Evolutionary conservation across 1,284 basidiomycete genomes (phyloP).

Genomic region (Trichosporon coremiiforme): DNA sequence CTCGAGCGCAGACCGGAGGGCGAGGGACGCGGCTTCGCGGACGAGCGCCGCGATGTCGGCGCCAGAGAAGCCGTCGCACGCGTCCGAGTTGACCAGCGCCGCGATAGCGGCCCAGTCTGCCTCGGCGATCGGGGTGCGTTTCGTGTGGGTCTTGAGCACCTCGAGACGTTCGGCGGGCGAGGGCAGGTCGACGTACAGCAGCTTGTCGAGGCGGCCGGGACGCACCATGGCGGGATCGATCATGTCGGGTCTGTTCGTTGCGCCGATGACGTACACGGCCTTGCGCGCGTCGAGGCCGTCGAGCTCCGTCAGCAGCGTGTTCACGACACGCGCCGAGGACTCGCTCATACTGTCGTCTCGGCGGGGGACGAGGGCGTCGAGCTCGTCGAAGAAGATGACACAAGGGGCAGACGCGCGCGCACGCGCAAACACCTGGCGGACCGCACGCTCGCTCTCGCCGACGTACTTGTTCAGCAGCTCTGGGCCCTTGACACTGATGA

Average conservation of each 20-base stretch:
- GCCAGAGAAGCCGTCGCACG: slow-evolving; percentile 83
- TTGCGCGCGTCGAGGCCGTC: slow-evolving; percentile 90
- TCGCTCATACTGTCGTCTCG: slow-evolving; percentile 93
- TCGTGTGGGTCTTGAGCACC: slow-evolving; percentile 74
- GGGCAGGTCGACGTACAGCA: slow-evolving; percentile 94
- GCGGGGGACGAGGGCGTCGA: slow-evolving; percentile 92
- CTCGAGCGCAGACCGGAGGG: slow-evolving; percentile 72
- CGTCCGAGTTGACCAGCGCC: slow-evolving; percentile 54
- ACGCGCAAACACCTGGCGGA: slow-evolving; percentile 95
- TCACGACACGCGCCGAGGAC: slow-evolving; percentile 94
- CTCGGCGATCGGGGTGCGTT: slow-evolving; percentile 69
- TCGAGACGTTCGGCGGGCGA: slow-evolving; percentile 75
- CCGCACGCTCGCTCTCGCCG: slow-evolving; percentile 91
- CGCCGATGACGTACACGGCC: slow-evolving; percentile 92
- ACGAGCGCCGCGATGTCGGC: slow-evolving; percentile 86
- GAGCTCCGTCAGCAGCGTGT: slow-evolving; percentile 93
- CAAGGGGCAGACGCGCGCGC: slow-evolving; percentile 94
- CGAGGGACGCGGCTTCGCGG: slow-evolving; percentile 84
- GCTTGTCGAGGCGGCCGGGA: slow-evolving; percentile 91
- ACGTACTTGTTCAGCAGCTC: slow-evolving; percentile 93
- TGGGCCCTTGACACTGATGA: slow-evolving; percentile 96
- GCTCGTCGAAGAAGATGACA: slow-evolving; percentile 99
- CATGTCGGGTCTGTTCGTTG: slow-evolving; percentile 97
- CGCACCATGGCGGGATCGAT: slow-evolving; percentile 98
- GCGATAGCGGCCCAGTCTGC: slow-evolving; percentile 49